phyloP scores from a whole-genome alignment of 768 basidiomycete genomes.

The Lentinula lateritia region DNA sequence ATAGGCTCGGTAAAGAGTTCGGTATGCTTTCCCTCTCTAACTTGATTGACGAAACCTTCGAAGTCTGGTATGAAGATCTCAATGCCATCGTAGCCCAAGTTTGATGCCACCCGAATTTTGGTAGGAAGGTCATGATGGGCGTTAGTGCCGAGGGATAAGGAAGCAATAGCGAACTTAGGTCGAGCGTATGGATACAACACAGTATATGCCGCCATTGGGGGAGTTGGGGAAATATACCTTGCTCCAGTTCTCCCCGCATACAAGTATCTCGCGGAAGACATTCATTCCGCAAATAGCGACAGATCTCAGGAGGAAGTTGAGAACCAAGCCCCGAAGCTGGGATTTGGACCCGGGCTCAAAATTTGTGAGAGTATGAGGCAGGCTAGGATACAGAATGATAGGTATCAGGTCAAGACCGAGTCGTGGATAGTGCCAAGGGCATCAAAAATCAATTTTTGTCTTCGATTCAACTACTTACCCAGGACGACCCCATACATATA shows the following conservation, averaged over 20 bases:
- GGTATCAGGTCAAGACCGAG: background rate
- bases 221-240: background rate
- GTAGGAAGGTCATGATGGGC: slow-evolving; percentile 22
- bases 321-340: background rate
- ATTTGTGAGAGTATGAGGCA: background rate
- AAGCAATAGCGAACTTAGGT: slow-evolving; percentile 18
- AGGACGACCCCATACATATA: no score
- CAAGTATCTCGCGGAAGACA: background rate
- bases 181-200: background rate
- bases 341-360: background rate
- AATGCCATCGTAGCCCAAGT: slow-evolving; percentile 29
- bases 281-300: background rate
- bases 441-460: no score
- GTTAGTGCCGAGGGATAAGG: slow-evolving; percentile 22
- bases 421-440: background rate
- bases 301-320: background rate
- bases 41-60: slow-evolving; percentile 20
- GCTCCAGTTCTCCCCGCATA: background rate
- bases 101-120: slow-evolving; percentile 23
- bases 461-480: no score
- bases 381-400: background rate
- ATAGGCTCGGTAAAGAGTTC: slow-evolving; percentile 17
- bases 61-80: slow-evolving; percentile 21
- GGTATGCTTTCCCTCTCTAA: slow-evolving; percentile 13
- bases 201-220: background rate